These are phyloP conservation scores for Pistacia vera DNA, from an alignment of 345 rosid species.

Conservation along the genomic window DNA sequence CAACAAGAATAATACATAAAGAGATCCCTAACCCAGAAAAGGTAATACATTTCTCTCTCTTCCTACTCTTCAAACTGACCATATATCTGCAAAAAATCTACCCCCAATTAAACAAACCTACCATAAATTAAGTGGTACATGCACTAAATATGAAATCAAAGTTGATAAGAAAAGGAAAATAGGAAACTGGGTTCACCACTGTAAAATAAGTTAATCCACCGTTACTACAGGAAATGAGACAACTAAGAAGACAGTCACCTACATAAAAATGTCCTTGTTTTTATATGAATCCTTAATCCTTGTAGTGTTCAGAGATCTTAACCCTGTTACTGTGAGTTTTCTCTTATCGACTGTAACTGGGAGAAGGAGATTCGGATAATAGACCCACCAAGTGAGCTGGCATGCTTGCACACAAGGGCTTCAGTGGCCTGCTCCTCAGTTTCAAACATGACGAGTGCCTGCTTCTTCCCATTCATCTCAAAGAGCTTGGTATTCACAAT, in stretches of 20 bases:
- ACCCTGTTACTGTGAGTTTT: slow-evolving; percentile 24
- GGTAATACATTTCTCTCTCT: slow-evolving; percentile 10
- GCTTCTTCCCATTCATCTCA: slow-evolving; percentile 96
- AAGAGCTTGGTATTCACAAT: slow-evolving; percentile 74
- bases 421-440: slow-evolving; percentile 92
- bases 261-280: slow-evolving; percentile 28
- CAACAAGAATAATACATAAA: slow-evolving; percentile 26
- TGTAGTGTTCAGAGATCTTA: too few species aligned
- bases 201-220: slow-evolving; percentile 17
- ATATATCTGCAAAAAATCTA: slow-evolving; percentile 19
- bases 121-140: slow-evolving; percentile 12
- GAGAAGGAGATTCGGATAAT: slow-evolving; percentile 94
- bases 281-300: slow-evolving; percentile 15
- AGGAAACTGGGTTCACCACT: slow-evolving; percentile 25
- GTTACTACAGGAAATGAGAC: slow-evolving; percentile 24
- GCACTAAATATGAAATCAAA: slow-evolving; percentile 3
- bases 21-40: slow-evolving; percentile 9
- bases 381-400: slow-evolving; percentile 77
- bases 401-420: slow-evolving; percentile 93
- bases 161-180: background rate
- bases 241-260: slow-evolving; percentile 19
- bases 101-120: slow-evolving; percentile 21
- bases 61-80: slow-evolving; percentile 29
- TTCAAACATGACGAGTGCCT: slow-evolving; percentile 79
- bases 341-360: slow-evolving; percentile 78